Conservation (phyloP, 306 rosid species). For the Gynostemma pentaphyllum region DNA sequence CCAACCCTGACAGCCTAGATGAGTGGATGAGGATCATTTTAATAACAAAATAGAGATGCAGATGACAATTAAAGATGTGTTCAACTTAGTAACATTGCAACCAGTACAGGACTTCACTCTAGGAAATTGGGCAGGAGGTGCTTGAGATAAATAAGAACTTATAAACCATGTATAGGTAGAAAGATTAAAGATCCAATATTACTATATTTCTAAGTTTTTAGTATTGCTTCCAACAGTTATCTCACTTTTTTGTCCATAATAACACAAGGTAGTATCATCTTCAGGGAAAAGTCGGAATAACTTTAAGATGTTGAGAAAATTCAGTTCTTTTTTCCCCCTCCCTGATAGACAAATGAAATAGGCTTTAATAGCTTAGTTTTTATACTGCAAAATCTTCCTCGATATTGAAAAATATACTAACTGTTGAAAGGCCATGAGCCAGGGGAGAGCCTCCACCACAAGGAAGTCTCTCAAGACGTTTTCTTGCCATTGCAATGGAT, state of each 20-base stretch:
- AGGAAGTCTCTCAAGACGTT: conserved; percentile 93
- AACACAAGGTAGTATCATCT: neutral
- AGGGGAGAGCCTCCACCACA: conserved; percentile 99
- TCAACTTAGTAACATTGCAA: neutral
- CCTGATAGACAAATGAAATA: neutral
- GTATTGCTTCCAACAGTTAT: neutral
- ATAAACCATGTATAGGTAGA: neutral
- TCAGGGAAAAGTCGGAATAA: neutral
- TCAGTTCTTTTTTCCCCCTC: neutral
- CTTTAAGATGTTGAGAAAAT: neutral
- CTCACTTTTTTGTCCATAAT: neutral
- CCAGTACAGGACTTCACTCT: neutral
- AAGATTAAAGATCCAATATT: neutral
- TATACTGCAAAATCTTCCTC: neutral
- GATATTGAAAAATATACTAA: conserved; percentile 23
- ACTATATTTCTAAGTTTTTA: neutral
- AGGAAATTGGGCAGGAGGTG: neutral
- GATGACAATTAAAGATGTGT: neutral
- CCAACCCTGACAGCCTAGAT: conserved; percentile 91
- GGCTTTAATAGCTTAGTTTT: neutral
- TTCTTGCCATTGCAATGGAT: conserved; percentile 97
- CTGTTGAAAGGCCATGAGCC: conserved; percentile 95
- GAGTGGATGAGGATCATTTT: conserved; percentile 6
- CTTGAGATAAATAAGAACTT: neutral
- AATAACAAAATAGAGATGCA: neutral